A percentile compares a stretch with the other conserved stretches of the same genome.
phyloP scores from a whole-genome alignment of 148 eudicot species.

The Spergularia bocconei region DNA sequence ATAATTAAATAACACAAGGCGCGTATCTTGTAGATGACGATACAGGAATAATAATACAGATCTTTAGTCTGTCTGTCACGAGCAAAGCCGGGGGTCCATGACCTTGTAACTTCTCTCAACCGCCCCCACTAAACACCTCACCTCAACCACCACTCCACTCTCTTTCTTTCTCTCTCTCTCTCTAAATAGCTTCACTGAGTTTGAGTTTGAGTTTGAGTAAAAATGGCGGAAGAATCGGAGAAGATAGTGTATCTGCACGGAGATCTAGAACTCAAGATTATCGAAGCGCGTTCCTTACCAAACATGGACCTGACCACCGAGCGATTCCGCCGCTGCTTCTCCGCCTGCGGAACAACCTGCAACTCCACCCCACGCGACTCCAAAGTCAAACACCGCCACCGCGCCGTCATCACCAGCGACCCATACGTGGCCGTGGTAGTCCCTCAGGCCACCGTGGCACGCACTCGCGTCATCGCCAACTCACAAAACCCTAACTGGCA shows the following conservation, averaged over 20 bases:
- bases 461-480: conserved; percentile 72
- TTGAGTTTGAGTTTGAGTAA: not conserved
- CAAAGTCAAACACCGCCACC: conserved; percentile 38
- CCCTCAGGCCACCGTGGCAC: conserved; percentile 69
- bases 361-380: conserved; percentile 14
- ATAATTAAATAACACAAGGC: no score
- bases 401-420: conserved; percentile 78
- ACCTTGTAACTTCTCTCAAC: no score
- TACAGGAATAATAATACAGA: no score
- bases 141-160: not conserved
- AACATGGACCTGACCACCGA: conserved; percentile 80
- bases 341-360: conserved; percentile 44
- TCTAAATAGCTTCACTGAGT: no score
- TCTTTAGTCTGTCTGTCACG: no score
- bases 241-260: conserved; percentile 58
- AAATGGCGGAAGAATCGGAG: conserved; percentile 45
- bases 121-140: not conserved
- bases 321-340: conserved; percentile 72
- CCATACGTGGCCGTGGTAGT: conserved; percentile 71
- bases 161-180: not conserved
- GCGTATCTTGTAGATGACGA: no score
- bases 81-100: no score
- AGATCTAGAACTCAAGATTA: conserved; percentile 57
- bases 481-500: conserved; percentile 65
- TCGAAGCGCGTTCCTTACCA: conserved; percentile 60